Evolutionary conservation across 2,329 filamentous ascomycete species (phyloP), one percentile per base, ranked within the genome.

Genomic region (Chalara sp.): DNA sequence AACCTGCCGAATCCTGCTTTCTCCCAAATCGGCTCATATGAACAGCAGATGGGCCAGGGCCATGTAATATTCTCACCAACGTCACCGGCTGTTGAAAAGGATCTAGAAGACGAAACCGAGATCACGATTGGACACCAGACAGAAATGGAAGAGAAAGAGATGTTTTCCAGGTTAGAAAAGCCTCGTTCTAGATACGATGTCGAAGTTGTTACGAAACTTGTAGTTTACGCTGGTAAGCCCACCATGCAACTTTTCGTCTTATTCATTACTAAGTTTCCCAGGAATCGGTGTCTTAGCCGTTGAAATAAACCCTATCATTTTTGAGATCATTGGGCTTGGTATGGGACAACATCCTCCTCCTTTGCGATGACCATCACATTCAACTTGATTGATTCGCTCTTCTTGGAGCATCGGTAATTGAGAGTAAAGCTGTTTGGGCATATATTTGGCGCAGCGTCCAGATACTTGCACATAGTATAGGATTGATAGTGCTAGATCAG

Each of bases 151-250:
- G 85, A 90, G 66, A 79, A 76, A 59, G 87, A 95, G 65, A 84
- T 97, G 67, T 96, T 97, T 68, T 86, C 84, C 43, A 82, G 79
- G 64, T 76, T 97, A 50, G 84, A 90, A 56, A 89, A 86, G 70
- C 90, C 93, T 46, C 82, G 93, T 58, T 91, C 96, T 53, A 78
- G 91, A 60, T 99, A 97, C 64, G 93, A 99, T 69, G 92, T 97
- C n/a, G 93, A 99, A 69, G 92, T 99, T 39, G 87, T 99, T 37
- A 97, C 93, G 5, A 97, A 96, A 71, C 70, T 99, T 54, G 87
- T 99, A 61, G 89, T 99, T 29, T 99, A 99, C 72, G 80, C 86
- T 53, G 93, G 92, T 89, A 72, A 68, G 83, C 71, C 12, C 46
- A 21, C 32, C 12, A 41, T 12, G n/a, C 6, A 10, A 11, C 11